Evolutionary conservation across 352 stramenopile genomes (phyloP), one percentile per base, ranked within the genome.

Genomic region (Saprolegnia parasitica): DNA sequence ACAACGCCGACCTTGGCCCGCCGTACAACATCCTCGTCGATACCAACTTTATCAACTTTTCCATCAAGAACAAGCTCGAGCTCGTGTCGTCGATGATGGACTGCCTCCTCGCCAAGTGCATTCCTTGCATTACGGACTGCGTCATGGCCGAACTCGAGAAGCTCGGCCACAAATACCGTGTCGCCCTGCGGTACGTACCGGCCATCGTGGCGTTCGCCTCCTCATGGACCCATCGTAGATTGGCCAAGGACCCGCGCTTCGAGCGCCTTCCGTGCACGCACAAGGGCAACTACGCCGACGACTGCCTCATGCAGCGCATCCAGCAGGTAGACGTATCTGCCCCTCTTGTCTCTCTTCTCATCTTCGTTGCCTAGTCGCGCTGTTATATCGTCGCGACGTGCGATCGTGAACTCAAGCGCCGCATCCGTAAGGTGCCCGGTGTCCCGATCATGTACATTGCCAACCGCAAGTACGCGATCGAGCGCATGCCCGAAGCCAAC

Each of bases 41-140:
- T 90, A 99, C 98, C 23, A 99, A 99, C 80, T 99, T 99, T 87
- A 99, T 99, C 79, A 99, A 99, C 78, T 99, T 99, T 72, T 98
- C 92, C 42, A 99, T 99, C 81, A 98, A 98, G 71, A 98, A 99
- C 86, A 97, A 98, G 75, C 89, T 99, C 66, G 98, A 99, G 76
- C 90, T 99, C 45, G 90, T 99, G 21, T 97, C 97, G 55, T 89
- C 93, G 50, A 99, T 99, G 97, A 99, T 99, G 97, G 97, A 99
- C 83, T 99, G 98, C 78, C 85, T 99, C 56, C 87, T 99, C 24
- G 98, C 98, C 68, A 99, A 99, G 80, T 98, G 96, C 74, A 95
- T 93, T 52, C 93, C 97, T 5, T 99, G 97, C 76, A 98, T 99
- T 57, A 99, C 97, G 5, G 96, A 99, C 83, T 99, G 96, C 77